These are phyloP conservation scores for Lathyrus aphaca DNA, from an alignment of 306 rosid species.

Conservation along the genomic window DNA sequence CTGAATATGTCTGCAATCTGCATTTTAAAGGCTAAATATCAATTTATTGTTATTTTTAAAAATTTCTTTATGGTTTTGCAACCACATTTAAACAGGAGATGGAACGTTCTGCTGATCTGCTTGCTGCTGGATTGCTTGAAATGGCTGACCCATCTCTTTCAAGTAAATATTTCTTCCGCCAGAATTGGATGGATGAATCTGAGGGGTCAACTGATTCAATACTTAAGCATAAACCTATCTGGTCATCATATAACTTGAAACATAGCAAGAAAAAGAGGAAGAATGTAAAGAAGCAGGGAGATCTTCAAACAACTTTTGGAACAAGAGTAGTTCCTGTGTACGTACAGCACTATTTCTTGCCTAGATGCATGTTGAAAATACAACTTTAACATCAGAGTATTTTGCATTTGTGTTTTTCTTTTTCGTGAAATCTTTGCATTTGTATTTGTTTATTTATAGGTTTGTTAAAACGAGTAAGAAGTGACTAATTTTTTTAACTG, in stretches of 20 bases:
- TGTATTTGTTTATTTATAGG: slow-evolving; percentile 5
- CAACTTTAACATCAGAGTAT: slow-evolving; percentile 9
- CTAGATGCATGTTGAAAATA: slow-evolving; percentile 31
- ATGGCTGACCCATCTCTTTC: slow-evolving; percentile 95
- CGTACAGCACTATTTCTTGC: slow-evolving; percentile 49
- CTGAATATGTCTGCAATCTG: slow-evolving; percentile 11
- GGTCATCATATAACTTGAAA: slow-evolving; percentile 82
- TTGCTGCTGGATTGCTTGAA: slow-evolving; percentile 99
- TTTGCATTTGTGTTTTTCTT: slow-evolving; percentile 12
- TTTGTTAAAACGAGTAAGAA: slow-evolving; percentile 22
- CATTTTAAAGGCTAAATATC: slow-evolving; percentile 31
- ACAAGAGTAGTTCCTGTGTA: slow-evolving; percentile 99
- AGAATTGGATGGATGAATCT: slow-evolving; percentile 79
- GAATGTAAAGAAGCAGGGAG: slow-evolving; percentile 70
- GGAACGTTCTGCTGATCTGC: slow-evolving; percentile 95
- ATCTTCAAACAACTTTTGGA: slow-evolving; percentile 83
- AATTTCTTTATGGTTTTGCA: slow-evolving; percentile 25
- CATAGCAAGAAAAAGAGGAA: slow-evolving; percentile 58
- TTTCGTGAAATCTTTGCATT: not conserved
- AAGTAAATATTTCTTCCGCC: slow-evolving; percentile 81
- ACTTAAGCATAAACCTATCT: slow-evolving; percentile 93
- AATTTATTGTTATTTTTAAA: slow-evolving; percentile 12
- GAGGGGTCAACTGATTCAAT: slow-evolving; percentile 72
- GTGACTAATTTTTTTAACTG: slow-evolving; percentile 27
- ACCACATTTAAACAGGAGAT: slow-evolving; percentile 69